A percentile compares a stretch with the other conserved stretches of the same genome.
phyloP scores from a whole-genome alignment of 2,329 filamentous ascomycete genomes.

The Pseudogymnoascus destructans region DNA sequence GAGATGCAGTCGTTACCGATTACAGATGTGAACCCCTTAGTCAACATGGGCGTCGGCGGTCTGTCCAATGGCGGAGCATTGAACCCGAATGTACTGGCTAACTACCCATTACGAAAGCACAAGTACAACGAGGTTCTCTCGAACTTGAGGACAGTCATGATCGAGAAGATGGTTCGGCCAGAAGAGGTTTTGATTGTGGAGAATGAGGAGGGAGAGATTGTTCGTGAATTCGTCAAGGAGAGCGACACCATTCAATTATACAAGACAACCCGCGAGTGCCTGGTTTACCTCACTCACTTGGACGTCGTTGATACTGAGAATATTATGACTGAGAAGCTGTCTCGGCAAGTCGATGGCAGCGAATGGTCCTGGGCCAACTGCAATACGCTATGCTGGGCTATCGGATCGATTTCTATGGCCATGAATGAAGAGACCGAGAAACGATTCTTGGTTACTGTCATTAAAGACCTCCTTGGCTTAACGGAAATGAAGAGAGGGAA shows the following conservation, averaged over 20 bases:
- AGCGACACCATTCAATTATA: constrained; percentile 98
- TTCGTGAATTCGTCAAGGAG: constrained; percentile 98
- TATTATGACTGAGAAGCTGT: constrained; percentile 98
- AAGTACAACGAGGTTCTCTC: constrained; percentile 92
- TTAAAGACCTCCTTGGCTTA: constrained; percentile 90
- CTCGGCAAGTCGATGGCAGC: constrained; percentile 82
- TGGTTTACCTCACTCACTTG: constrained; percentile 93
- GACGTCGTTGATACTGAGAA: constrained; percentile 95
- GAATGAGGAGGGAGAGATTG: constrained; percentile 97
- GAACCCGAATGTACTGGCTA: constrained; percentile 71
- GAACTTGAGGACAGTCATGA: constrained; percentile 94
- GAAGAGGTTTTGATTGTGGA: constrained; percentile 99
- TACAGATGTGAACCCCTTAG: constrained; percentile 79
- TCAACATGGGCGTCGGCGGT: constrained; percentile 60
- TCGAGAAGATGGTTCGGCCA: constrained; percentile 97
- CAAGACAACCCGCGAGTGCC: constrained; percentile 94
- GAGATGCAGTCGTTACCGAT: constrained; percentile 97
- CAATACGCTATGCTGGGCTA: constrained; percentile 98
- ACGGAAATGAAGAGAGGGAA: constrained; percentile 99
- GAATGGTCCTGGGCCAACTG: constrained; percentile 99
- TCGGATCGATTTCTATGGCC: constrained; percentile 92
- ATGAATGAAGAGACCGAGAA: constrained; percentile 99
- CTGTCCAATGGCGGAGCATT: constrained; percentile 70
- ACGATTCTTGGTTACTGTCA: constrained; percentile 93
- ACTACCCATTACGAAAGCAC: constrained; percentile 91